Base-by-base conservation (phyloP, 352 stramenopile species). In the Globisporangium viniferum region DNA sequence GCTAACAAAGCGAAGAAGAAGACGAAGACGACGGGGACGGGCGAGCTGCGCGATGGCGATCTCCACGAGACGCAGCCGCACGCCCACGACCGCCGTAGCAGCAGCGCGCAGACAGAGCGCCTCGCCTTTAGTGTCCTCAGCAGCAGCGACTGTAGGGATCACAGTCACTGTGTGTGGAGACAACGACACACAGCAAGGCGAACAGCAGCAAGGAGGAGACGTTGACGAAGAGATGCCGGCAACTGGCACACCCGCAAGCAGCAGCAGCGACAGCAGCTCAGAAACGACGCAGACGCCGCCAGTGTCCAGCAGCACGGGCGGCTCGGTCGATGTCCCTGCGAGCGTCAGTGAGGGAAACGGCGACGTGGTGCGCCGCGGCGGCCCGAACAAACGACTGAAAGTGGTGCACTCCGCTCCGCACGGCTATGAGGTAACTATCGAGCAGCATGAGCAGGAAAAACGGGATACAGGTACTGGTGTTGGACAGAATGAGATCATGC, bases 11-110 rank as follows among this genome's bases (percentile, higher is more conserved):
- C 10, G 31, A 62, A 62, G 31, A 20, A 51, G 46, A n/a, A 10
- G 20, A 51, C n/a, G 20, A 24, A 24, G 20, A 31, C 18, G 15
- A 41, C 27, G 53, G 53, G 22, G 55, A 41, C 27, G 53, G 53
- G 22, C 31, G 39, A 54, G 59, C 59, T 51, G 59, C 41, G 59
- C 59, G 41, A 56, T 65, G 59, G 59, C 15, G 39, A 65, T 55
- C 39, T 57, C 59, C 59, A 65, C 59, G 59, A 65, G 59, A 65
- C 59, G 59, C 41, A 24, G 59, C 39, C 39, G 24, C 10, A n/a
- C 44, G 44, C 44, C 44, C 44, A n/a, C 44, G 18, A 51, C 36
- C 14, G 59, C 24, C 5, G 33, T 33, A 15, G 20, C 39, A n/a
- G 8, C 10, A 29, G 18, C 18, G 4, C 15, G 3, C 24, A 64